Base-by-base conservation (phyloP, 805 yeast genomes). In the Candida namnaoensis region DNA sequence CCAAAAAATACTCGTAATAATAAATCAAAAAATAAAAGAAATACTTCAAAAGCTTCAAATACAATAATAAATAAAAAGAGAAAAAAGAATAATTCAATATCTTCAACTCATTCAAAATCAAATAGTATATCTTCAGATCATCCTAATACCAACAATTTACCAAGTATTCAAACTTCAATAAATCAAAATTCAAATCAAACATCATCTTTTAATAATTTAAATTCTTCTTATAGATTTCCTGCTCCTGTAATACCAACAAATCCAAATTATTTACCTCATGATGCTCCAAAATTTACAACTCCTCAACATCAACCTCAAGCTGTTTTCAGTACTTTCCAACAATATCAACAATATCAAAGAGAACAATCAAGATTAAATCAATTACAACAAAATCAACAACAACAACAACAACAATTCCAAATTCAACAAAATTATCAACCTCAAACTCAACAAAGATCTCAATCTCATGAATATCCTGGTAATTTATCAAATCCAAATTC, bases 1-100 rank as follows among this genome's bases (percentile, higher is more conserved):
- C 35, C 43, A 27, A 44, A 44, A 34, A 8, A 26, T 26, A 40
- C 42, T 33, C 34, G 44, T 5, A 46, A 42, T 19, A 43, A 35
- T 15, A 33, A 23, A 39, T 23, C 9, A 34, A 24, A n/a, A 23
- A 25, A 3, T 10, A 7, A 11, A 38, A 11, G 27, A 23, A 23
- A 27, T 7, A 30, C 19, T n/a, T 30, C 30, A 23, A 35, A 23
- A 10, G 32, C 36, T 14, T n/a, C 34, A 23, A 23, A 14, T 15
- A 13, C 23, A 7, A n/a, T 2, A 14, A 7, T 24, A 32, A 24
- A 5, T 12, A 26, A 32, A 23, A 11, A 23, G 4, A 12, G 10
- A 24, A 9, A 32, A 30, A 28, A 33, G 14, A 10, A 19, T 27
- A 7, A 7, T 10, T 30, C 30, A 26, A 36, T 10, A 24, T 36